phyloP scores from a whole-genome alignment of 1,284 basidiomycete species.

The Moesziomyces sp. region DNA sequence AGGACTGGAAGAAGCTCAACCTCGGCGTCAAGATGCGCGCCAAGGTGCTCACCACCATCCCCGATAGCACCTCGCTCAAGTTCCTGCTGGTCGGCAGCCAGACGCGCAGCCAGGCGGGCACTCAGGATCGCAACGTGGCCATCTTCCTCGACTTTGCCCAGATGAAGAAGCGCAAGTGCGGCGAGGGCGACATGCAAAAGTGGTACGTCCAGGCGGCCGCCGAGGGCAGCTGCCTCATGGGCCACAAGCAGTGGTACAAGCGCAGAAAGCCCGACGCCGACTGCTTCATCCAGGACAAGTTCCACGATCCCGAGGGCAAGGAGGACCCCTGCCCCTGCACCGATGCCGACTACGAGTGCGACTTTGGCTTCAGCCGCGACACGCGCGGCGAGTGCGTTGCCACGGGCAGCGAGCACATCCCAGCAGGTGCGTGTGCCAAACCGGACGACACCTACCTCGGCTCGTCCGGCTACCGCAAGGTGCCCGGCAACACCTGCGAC shows the following conservation, averaged over 20 bases:
- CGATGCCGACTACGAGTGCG: slow-evolving; percentile 92
- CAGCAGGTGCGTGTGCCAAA: slow-evolving; percentile 77
- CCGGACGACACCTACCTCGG: slow-evolving; percentile 78
- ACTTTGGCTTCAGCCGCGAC: slow-evolving; percentile 85
- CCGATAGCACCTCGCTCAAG: slow-evolving; percentile 86
- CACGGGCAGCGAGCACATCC: slow-evolving; percentile 85
- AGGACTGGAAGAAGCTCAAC: slow-evolving; percentile 79
- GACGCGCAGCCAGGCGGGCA: slow-evolving; percentile 74
- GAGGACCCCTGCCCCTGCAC: slow-evolving; percentile 86
- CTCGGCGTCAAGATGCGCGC: slow-evolving; percentile 81
- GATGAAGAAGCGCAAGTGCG: slow-evolving; percentile 78
- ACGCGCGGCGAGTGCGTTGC: slow-evolving; percentile 78
- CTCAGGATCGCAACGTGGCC: slow-evolving; percentile 75
- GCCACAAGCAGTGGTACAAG: slow-evolving; percentile 95
- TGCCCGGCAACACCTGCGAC: slow-evolving; percentile 91
- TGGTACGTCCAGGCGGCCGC: slow-evolving; percentile 83
- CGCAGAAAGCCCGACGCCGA: slow-evolving; percentile 84
- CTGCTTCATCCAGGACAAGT: slow-evolving; percentile 91
- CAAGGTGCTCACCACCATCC: slow-evolving; percentile 84
- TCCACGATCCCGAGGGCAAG: slow-evolving; percentile 70
- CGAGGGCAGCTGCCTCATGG: slow-evolving; percentile 85
- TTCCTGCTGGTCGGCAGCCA: slow-evolving; percentile 89
- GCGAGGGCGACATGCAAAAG: slow-evolving; percentile 79
- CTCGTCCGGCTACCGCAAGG: slow-evolving; percentile 89
- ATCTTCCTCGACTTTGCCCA: slow-evolving; percentile 86